Base-by-base conservation (phyloP, 371 early-diverging fungal species). In the Blakeslea trispora region DNA sequence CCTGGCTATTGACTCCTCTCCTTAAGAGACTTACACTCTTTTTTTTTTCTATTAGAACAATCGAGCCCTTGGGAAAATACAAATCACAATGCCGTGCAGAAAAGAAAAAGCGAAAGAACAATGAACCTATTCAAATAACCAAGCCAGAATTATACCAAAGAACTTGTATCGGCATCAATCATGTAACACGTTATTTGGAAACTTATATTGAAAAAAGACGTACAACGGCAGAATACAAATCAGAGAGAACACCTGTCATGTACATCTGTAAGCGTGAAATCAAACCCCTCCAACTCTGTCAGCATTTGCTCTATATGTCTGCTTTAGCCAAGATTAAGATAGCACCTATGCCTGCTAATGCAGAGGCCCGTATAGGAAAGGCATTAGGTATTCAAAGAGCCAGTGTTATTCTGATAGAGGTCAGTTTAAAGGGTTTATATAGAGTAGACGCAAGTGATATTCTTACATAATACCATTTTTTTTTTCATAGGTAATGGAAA, bases 251-350 rank as follows among this genome's bases (percentile, higher is more conserved):
- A 14, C 32, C 61, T 4, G 55, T 67, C 15, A 52, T 75, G 6
- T 75, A 67, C 51, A 66, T 75, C 10, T 75, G 76, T 50, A 65
- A 66, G 32, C 53, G 76, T 34, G 76, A 75, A 18, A 68, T 69
- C 35, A 64, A 71, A 35, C 73, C 73, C 7, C 19, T 52, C 3
- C 68, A 70, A 5, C 17, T 75, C 7, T 72, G 73, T 22, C 47
- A 61, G 15, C 76, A 75, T 46, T 44, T 75, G 19, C 53, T 71
- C 17, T 52, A 56, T 43, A 70, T 75, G 73, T 67, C 68, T 1
- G 68, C 68, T 9, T 23, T 75, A 37, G 60, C 73, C 13, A 59
- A 63, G 3, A 31, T 63, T 13, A 65, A 66, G 21, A 13, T 75
- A 0, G 57, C 68, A 0, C 55, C 49, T 5, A 60, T 75, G 56